phyloP scores from a whole-genome alignment of 2,329 filamentous ascomycete genomes.

The Fusarium mangiferae region DNA sequence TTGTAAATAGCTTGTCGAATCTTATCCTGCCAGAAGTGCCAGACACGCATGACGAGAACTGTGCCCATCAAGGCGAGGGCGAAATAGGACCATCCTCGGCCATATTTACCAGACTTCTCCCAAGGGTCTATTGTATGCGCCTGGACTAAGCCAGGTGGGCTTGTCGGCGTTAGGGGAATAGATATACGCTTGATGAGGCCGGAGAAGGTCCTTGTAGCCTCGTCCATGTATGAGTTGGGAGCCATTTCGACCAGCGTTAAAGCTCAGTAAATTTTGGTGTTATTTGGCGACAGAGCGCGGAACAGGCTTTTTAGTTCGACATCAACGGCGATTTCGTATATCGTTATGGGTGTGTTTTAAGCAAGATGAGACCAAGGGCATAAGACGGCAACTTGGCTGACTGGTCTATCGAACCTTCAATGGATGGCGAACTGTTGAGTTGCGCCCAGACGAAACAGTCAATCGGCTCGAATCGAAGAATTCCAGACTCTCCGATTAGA shows the following conservation, averaged over 20 bases:
- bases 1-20: conserved; percentile 90
- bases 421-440: not conserved
- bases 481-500: conserved; percentile 40
- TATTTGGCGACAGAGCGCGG: conserved; percentile 43
- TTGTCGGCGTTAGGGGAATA: conserved; percentile 69
- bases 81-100: conserved; percentile 88
- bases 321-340: conserved; percentile 36
- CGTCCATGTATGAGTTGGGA: conserved; percentile 47
- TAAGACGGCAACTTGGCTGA: conserved; percentile 7
- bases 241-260: conserved; percentile 54
- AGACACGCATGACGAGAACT: conserved; percentile 77
- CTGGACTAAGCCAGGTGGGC: conserved; percentile 69
- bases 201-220: conserved; percentile 49
- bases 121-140: conserved; percentile 80
- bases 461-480: conserved; percentile 34
- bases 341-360: not conserved
- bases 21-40: conserved; percentile 94
- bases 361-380: not conserved
- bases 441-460: conserved; percentile 4
- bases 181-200: conserved; percentile 65
- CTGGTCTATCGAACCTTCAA: conserved; percentile 7
- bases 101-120: conserved; percentile 85
- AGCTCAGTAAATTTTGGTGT: conserved; percentile 33
- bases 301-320: conserved; percentile 37
- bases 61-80: conserved; percentile 75